Base-by-base conservation (phyloP, 2,329 filamentous ascomycete genomes). In the Phaeoacremonium minimum region DNA sequence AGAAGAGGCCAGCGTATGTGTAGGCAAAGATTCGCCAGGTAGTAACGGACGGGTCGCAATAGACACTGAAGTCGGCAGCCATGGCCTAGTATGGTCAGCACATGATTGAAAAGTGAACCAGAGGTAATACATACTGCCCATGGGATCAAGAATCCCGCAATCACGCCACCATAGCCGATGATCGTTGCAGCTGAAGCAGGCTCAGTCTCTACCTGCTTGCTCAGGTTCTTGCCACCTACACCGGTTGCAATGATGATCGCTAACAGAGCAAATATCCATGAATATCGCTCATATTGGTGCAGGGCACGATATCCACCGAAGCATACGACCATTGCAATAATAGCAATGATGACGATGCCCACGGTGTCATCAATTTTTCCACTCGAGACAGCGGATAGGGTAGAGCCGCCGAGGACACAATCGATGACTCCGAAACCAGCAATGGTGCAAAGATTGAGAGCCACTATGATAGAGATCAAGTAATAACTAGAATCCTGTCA, bases 81-180 rank as follows among this genome's bases (percentile, higher is more conserved):
- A n/a, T n/a, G n/a, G n/a, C n/a, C n/a, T n/a, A n/a, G n/a, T 68
- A 15, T 77, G 77, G 35, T 73, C 66, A 37, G 80, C 67, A 47
- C 83, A 83, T 0, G 76, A 77, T 0, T 74, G 74, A 38, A 82
- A 72, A 49, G 83, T 78, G 15, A 73, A 77, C 1, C 75, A 67
- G 16, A 81, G 61, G 3, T 67, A 69, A 4, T n/a, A n/a, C n/a
- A n/a, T n/a, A n/a, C n/a, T n/a, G 69, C 73, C 67, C 75, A 84
- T 0, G 80, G 77, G 3, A 84, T 68, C 64, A 81, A 73, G 50
- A 80, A 82, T 1, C 74, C 75, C 1, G 79, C 76, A 4, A 83
- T 69, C 35, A 81, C 69, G 58, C 76, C 77, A 32, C 68, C 77
- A 43, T 77, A 83, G 18, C 64, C 72, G 5, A 82, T 50, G 3